Evolutionary conservation across 192 early-diverging fungal species (phyloP).

Genomic region (Allomyces javanicus): DNA sequence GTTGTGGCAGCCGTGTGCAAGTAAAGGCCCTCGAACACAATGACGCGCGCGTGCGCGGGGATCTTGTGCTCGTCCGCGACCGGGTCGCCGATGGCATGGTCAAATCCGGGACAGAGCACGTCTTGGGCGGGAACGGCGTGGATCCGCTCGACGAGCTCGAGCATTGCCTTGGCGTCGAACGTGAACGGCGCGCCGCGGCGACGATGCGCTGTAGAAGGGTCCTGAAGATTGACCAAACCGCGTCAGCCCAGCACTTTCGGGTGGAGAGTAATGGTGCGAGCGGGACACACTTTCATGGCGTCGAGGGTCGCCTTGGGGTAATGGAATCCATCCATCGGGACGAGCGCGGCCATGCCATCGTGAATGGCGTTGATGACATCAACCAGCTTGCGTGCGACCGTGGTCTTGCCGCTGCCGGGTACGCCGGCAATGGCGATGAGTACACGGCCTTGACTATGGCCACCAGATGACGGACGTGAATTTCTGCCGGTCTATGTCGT

Average conservation of each 20-base stretch:
- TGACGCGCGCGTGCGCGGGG: conserved; percentile 13
- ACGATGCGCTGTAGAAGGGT: conserved; percentile 19
- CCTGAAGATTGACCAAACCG: conserved; percentile 1
- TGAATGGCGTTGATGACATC: conserved; percentile 4
- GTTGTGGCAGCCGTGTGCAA: conserved; percentile 12
- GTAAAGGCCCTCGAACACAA: conserved; percentile 36
- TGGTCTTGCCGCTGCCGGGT: conserved; percentile 21
- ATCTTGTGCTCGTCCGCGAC: conserved; percentile 18
- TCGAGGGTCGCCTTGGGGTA: conserved; percentile 13
- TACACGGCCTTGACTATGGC: too few relatives aligned
- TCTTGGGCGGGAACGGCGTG: not conserved
- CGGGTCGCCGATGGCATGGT: conserved; percentile 26
- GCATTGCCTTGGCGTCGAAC: conserved; percentile 18
- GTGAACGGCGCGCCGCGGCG: conserved; percentile 32
- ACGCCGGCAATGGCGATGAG: conserved; percentile 10
- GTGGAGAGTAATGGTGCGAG: too few relatives aligned
- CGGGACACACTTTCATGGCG: conserved; percentile 8
- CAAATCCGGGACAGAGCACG: conserved; percentile 24
- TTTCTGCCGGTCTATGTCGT: too few relatives aligned
- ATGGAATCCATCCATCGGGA: conserved; percentile 40
- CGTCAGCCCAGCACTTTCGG: too few relatives aligned
- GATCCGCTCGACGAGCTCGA: not conserved
- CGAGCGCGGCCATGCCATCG: conserved; percentile 8
- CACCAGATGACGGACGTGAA: too few relatives aligned
- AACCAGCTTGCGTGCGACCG: conserved; percentile 8